Evolutionary conservation across 495 filamentous ascomycete genomes (phyloP).

Genomic region (Collariella sp.): DNA sequence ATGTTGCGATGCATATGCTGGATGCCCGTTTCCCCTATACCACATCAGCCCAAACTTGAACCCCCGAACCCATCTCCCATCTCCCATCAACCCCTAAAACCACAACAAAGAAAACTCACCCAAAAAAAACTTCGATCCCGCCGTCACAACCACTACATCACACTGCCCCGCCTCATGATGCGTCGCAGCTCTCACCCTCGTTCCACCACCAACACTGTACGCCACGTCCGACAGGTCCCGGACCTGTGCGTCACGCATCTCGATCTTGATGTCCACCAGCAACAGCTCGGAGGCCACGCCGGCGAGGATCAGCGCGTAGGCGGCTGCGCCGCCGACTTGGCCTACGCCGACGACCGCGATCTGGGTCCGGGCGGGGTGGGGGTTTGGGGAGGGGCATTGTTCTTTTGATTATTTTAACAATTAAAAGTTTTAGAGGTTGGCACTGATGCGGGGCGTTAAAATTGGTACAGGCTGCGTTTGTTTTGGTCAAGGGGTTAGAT

Average conservation of each 20-base stretch:
- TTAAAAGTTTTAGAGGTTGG: too few species aligned
- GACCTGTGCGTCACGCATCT: constrained; percentile 36
- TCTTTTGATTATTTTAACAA: not conserved
- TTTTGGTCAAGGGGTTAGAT: too few species aligned
- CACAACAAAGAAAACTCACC: too few species aligned
- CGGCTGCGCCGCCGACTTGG: constrained; percentile 37
- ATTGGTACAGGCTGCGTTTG: too few species aligned
- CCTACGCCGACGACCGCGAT: constrained; percentile 38
- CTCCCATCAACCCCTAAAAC: too few species aligned
- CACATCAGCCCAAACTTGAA: too few species aligned
- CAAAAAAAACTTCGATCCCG: constrained; percentile 33
- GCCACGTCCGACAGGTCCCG: constrained; percentile 39
- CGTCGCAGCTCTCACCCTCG: constrained; percentile 29
- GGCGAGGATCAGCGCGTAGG: constrained; percentile 36
- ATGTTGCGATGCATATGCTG: constrained; percentile 36
- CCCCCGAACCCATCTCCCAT: too few species aligned
- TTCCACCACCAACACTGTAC: constrained; percentile 18
- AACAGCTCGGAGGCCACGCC: constrained; percentile 33
- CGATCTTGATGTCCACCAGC: constrained; percentile 35
- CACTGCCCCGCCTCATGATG: constrained; percentile 36
- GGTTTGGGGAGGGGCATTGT: not conserved
- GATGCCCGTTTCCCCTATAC: constrained; percentile 32
- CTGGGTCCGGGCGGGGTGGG: not conserved
- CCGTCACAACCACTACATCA: constrained; percentile 41
- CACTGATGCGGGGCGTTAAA: too few species aligned